Evolutionary conservation across 495 filamentous ascomycete genomes (phyloP), one percentile per base, ranked within the genome.

Genomic region (Aspergillus cavernicola): DNA sequence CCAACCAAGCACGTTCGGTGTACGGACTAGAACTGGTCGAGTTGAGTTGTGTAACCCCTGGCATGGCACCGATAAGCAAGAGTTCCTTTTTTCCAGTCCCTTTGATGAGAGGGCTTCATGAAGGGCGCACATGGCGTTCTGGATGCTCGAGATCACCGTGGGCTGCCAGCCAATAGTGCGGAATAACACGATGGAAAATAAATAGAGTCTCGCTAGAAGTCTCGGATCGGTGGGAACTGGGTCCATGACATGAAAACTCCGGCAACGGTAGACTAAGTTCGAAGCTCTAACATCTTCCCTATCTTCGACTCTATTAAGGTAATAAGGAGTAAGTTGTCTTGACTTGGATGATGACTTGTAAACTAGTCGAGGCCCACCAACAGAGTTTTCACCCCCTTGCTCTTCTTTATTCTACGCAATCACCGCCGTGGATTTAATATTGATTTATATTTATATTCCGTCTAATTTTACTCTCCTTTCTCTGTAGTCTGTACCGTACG

Each of bases 311-410:
- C n/a, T n/a, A n/a, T n/a, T n/a, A n/a, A n/a, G n/a, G n/a, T n/a
- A n/a, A n/a, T n/a, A n/a, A n/a, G n/a, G n/a, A n/a, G n/a, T n/a
- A n/a, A n/a, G n/a, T n/a, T n/a, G n/a, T n/a, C n/a, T n/a, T n/a
- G n/a, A n/a, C n/a, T n/a, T n/a, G n/a, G n/a, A n/a, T n/a, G n/a
- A n/a, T n/a, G n/a, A n/a, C n/a, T n/a, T n/a, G n/a, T n/a, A n/a
- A 28, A 28, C 24, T 28, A n/a, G n/a, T n/a, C n/a, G n/a, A n/a
- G 53, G 39, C 49, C 53, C 57, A 56, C 57, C 43, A 53, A 15
- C 57, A 60, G 57, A 60, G 44, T 60, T 60, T 60, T 60, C 57
- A 55, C 50, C 26, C 52, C 57, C 57, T 60, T 60, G 52, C 57
- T 53, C 48, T 37, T 20, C 39, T 50, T 55, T 31, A 20, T 48